These are phyloP conservation scores for Phytopythium litorale DNA, from an alignment of 352 stramenopile species.

Conservation along the genomic window DNA sequence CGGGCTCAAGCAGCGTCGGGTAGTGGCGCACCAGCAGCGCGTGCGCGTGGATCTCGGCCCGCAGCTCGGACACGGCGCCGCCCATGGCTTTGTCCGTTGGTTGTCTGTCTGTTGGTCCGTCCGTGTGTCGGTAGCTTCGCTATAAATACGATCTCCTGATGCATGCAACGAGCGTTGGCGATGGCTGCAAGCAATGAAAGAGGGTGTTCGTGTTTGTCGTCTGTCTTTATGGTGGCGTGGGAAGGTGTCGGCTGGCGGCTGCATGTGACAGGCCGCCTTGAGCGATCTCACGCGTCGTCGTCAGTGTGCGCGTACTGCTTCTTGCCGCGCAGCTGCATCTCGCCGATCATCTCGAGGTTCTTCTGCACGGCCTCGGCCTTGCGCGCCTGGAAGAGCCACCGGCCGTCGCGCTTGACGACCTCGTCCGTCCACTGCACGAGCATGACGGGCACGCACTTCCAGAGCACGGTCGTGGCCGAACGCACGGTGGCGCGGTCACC, in stretches of 20 bases:
- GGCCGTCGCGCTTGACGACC: slow-evolving; percentile 67
- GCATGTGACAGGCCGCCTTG: no score
- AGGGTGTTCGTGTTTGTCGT: no score
- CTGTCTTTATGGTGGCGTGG: no score
- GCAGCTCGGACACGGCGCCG: slow-evolving; percentile 62
- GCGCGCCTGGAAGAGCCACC: slow-evolving; percentile 74
- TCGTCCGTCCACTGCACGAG: slow-evolving; percentile 78
- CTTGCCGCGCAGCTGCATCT: slow-evolving; percentile 87
- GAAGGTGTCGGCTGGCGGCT: no score
- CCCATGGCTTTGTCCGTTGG: slow-evolving; percentile 32
- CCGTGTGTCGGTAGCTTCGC: neutral
- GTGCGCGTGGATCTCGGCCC: slow-evolving; percentile 60
- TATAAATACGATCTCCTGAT: neutral
- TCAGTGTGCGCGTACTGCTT: slow-evolving; percentile 83
- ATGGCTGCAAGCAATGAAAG: no score
- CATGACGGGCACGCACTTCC: slow-evolving; percentile 84
- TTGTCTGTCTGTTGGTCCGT: neutral
- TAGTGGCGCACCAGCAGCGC: slow-evolving; percentile 57
- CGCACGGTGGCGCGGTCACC: slow-evolving; percentile 43
- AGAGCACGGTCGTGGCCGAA: slow-evolving; percentile 74
- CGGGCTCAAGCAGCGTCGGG: slow-evolving; percentile 53
- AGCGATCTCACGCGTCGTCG: slow-evolving; percentile 26
- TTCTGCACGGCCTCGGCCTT: slow-evolving; percentile 79
- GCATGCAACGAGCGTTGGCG: no score
- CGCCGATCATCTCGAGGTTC: slow-evolving; percentile 86